These are phyloP conservation scores for Fusarium tjaetaba DNA, from an alignment of 2,329 filamentous ascomycete genomes.

Conservation along the genomic window DNA sequence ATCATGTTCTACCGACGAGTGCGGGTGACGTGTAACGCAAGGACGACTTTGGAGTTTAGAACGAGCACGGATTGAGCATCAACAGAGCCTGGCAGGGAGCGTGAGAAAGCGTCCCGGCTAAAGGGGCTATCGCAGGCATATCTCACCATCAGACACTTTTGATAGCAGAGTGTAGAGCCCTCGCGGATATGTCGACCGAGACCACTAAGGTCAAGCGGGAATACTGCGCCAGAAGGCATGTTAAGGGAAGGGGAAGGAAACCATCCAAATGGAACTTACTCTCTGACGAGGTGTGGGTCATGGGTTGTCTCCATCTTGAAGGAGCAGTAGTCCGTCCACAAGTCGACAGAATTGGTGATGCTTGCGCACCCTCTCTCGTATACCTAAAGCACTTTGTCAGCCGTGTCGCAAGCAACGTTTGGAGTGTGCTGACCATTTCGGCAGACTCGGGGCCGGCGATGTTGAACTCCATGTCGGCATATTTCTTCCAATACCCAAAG, in stretches of 20 bases:
- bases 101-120: constrained; percentile 72
- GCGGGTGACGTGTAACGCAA: constrained; percentile 49
- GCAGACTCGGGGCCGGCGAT: constrained; percentile 97
- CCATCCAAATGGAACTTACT: constrained; percentile 84
- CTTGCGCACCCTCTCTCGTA: constrained; percentile 96
- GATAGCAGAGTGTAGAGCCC: constrained; percentile 52
- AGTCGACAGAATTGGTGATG: constrained; percentile 91
- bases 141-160: constrained; percentile 72
- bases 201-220: constrained; percentile 53
- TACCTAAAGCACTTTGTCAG: constrained; percentile 64
- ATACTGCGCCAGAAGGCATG: constrained; percentile 60
- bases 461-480: constrained; percentile 96
- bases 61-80: constrained; percentile 51
- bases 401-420: background rate
- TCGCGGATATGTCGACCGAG: constrained; percentile 50
- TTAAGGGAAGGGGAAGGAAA: constrained; percentile 77
- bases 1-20: constrained; percentile 49
- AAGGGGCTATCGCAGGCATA: constrained; percentile 69
- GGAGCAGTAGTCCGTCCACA: constrained; percentile 96
- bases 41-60: constrained; percentile 54
- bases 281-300: constrained; percentile 93
- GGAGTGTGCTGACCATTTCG: constrained; percentile 78
- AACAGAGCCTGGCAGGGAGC: constrained; percentile 71
- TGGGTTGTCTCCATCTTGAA: constrained; percentile 99
- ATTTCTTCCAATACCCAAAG: constrained; percentile 99